Base-by-base conservation (phyloP, 202 grass and related monocot species). In the Panicum hallii region DNA sequence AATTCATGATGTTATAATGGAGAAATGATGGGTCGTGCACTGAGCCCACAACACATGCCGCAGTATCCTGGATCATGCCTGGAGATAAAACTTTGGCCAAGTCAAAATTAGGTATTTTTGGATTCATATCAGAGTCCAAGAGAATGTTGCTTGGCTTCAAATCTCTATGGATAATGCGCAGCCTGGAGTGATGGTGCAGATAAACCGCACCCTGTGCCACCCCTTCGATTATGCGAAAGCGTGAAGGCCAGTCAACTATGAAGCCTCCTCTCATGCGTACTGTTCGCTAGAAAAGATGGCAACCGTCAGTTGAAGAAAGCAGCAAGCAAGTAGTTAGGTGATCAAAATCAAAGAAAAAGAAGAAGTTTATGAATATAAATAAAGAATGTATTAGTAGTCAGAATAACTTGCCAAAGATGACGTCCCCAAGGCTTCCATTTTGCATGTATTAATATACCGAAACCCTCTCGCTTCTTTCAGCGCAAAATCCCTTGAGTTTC, bases 141-240 rank as follows among this genome's bases (percentile, higher is more conserved):
- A 85, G 74, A 62, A 85, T 70, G n/a, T 41, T 85, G 65, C 53
- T 62, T 9, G 65, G 83, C 30, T 85, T 85, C 43, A 85, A 57
- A 52, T 85, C 74, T 19, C 64, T 38, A 3, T 78, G 83, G 43
- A 78, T 28, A 15, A 85, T 17, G 0, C 53, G 30, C 1, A 69
- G 23, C 16, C 73, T 84, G 0, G 82, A 77, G 16, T 77, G 42
- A 17, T 48, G 68, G 73, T 84, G 73, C 3, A 84, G 7, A 69
- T 84, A 77, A n/a, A 9, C 40, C 8, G 42, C 10, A 3, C 82
- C 82, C 2, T 83, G 32, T 13, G 58, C 70, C 19, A 74, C 11
- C n/a, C 70, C 70, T 83, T 83, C n/a, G n/a, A n/a, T n/a, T n/a
- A n/a, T n/a, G n/a, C n/a, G n/a, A 15, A 68, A 77, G 4, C 72